Evolutionary conservation across 306 rosid species (phyloP).

Genomic region (peach (Prunus persica)): Prunus_persica_NCBIv2 NC_034016.1:21535001-21535500

Average conservation of each 20-base stretch:
- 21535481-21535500: not conserved
- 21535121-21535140: not conserved
- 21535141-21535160: not conserved
- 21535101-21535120: not conserved
- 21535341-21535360: not conserved
- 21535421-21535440: not conserved
- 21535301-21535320: not conserved
- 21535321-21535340: not conserved
- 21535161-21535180: not conserved
- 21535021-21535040: not conserved
- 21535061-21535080: not conserved
- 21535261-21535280: not conserved
- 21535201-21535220: not conserved
- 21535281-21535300: not conserved
- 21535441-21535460: not conserved
- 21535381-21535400: not conserved
- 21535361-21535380: not conserved
- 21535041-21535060: not conserved
- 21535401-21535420: conserved; percentile 1
- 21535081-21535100: not conserved
- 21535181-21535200: not conserved
- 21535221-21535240: not conserved
- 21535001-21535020: not conserved
- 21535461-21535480: not conserved
- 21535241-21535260: not conserved